Evolutionary conservation across 768 basidiomycete species (phyloP).

Genomic region (Russula foetens): DNA sequence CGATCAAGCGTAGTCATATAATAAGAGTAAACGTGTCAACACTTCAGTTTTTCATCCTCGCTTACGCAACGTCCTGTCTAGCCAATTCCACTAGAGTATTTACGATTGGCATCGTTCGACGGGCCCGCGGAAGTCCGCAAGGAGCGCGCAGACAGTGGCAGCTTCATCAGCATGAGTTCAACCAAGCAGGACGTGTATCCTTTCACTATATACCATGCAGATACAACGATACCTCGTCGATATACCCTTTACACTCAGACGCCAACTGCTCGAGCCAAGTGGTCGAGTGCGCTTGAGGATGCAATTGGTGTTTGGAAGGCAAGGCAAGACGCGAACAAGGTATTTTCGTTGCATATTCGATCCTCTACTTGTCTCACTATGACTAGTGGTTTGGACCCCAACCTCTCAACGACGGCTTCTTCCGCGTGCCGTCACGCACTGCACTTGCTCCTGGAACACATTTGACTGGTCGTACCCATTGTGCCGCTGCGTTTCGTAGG

Average conservation of each 20-base stretch:
- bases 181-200: slow-evolving; percentile 56
- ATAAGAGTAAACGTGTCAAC: slow-evolving; percentile 48
- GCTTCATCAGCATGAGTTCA: slow-evolving; percentile 46
- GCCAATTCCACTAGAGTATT: slow-evolving; percentile 75
- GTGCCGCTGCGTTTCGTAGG: slow-evolving; percentile 60
- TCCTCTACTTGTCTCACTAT: not conserved
- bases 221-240: slow-evolving; percentile 43
- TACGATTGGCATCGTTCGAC: slow-evolving; percentile 63
- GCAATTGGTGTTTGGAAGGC: slow-evolving; percentile 56
- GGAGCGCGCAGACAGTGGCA: slow-evolving; percentile 51
- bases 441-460: slow-evolving; percentile 26
- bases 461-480: slow-evolving; percentile 50
- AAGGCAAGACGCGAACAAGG: slow-evolving; percentile 67
- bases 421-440: slow-evolving; percentile 37
- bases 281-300: slow-evolving; percentile 53
- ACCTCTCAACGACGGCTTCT: slow-evolving; percentile 50
- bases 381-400: slow-evolving; percentile 61
- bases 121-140: slow-evolving; percentile 52
- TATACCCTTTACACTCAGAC: slow-evolving; percentile 67
- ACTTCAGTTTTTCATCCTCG: not conserved
- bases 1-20: slow-evolving; percentile 44
- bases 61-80: slow-evolving; percentile 25
- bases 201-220: slow-evolving; percentile 69
- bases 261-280: slow-evolving; percentile 51
- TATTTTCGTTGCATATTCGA: slow-evolving; percentile 25